Conservation (phyloP, 1,139 yeast species). For the Sugiyamaella paludigena region DNA sequence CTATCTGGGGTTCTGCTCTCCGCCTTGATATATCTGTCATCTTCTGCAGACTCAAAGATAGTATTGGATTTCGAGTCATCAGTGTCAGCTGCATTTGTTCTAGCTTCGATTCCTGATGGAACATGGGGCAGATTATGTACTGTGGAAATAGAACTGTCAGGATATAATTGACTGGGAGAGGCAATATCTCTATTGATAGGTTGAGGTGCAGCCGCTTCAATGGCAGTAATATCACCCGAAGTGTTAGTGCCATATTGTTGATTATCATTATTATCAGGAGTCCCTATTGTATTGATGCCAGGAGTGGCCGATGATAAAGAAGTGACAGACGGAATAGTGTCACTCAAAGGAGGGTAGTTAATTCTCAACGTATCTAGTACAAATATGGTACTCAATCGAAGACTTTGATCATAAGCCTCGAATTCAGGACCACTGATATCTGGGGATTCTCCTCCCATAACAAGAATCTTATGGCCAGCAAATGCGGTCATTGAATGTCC, state of each 20-base stretch:
- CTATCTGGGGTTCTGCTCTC: not conserved
- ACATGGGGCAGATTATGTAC: no score
- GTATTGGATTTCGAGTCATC: conserved; percentile 20
- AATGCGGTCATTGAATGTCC: conserved; percentile 91
- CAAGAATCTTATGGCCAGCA: conserved; percentile 63
- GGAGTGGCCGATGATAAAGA: not conserved
- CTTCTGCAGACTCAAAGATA: conserved; percentile 24
- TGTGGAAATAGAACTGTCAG: no score
- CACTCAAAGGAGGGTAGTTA: conserved; percentile 32
- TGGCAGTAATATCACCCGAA: no score
- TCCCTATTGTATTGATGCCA: no score
- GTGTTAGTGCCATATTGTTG: no score
- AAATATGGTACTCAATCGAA: conserved; percentile 31
- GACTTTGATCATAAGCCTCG: conserved; percentile 10
- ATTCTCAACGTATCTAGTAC: conserved; percentile 42
- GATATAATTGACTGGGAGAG: no score
- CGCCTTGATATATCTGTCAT: conserved; percentile 7
- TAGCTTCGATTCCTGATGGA: no score
- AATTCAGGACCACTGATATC: conserved; percentile 31
- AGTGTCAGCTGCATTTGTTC: not conserved
- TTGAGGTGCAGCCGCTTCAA: no score
- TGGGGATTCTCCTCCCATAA: conserved; percentile 83
- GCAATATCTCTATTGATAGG: no score
- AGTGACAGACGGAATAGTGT: conserved; percentile 21
- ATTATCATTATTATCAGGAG: no score